Evolutionary conservation across 2,329 filamentous ascomycete species (phyloP).

Genomic region (Aureobasidium sp.): DNA sequence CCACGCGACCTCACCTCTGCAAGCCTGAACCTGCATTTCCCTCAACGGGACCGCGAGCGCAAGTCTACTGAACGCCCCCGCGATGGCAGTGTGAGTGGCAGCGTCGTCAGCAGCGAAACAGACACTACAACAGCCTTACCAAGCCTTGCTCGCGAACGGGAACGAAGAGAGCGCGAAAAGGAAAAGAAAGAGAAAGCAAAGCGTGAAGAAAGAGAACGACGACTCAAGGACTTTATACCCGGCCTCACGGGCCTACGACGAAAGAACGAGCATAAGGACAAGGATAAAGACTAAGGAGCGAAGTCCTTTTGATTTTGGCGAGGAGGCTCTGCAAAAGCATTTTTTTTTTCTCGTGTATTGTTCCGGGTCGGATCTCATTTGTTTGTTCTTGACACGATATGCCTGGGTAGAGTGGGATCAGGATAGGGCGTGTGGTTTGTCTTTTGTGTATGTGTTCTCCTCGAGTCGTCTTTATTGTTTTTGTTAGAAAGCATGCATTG

Average conservation of each 20-base stretch:
- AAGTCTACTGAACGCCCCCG: neutral
- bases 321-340: conserved; percentile 8
- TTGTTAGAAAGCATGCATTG: conserved; percentile 9
- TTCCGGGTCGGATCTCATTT: neutral
- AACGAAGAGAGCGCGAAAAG: conserved; percentile 19
- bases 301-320: neutral
- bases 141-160: conserved; percentile 24
- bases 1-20: conserved; percentile 7
- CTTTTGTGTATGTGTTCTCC: neutral
- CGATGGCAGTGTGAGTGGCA: conserved; percentile 24
- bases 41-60: neutral
- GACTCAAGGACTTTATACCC: conserved; percentile 31
- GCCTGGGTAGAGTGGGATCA: neutral
- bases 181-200: conserved; percentile 24
- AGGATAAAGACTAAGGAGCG: conserved; percentile 16
- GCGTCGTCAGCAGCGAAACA: conserved; percentile 27
- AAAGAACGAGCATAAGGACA: conserved; percentile 25
- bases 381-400: neutral
- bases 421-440: neutral
- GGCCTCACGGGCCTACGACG: conserved; percentile 20
- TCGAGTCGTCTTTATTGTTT: neutral
- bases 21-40: conserved; percentile 1
- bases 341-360: neutral
- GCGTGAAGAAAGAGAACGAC: conserved; percentile 32
- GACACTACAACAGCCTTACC: conserved; percentile 27